phyloP scores from a whole-genome alignment of 129 eudicot genomes.

The Artemisia annua region DNA sequence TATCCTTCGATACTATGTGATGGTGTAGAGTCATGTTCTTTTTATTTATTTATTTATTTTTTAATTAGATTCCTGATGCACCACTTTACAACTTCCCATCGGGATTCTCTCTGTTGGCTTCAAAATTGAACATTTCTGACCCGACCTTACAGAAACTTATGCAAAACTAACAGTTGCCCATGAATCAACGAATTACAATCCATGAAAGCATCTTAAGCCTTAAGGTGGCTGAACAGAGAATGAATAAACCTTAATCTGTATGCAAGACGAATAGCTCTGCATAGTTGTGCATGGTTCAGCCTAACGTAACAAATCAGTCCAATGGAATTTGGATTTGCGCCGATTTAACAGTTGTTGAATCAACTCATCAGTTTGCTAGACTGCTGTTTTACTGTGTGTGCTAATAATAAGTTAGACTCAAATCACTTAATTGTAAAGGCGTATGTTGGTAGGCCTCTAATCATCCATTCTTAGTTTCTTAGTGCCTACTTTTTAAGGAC shows the following conservation, averaged over 20 bases:
- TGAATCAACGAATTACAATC: not conserved
- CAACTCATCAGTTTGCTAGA: not conserved
- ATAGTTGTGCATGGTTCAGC: not conserved
- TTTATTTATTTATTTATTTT: no score
- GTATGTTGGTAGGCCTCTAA: no score
- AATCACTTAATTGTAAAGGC: no score
- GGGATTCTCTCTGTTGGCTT: no score
- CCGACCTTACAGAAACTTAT: not conserved
- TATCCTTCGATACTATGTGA: slow-evolving; percentile 11
- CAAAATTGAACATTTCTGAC: not conserved
- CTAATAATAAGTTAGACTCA: not conserved
- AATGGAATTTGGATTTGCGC: not conserved
- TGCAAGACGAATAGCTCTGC: not conserved
- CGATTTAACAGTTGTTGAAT: not conserved
- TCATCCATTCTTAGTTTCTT: no score
- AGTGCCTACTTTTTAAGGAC: no score
- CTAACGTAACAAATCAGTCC: not conserved
- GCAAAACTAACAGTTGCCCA: not conserved
- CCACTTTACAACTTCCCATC: no score
- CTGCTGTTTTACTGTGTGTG: not conserved
- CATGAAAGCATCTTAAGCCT: not conserved
- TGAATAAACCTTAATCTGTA: not conserved
- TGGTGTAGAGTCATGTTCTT: not conserved
- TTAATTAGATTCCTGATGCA: not conserved
- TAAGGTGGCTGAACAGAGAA: no score